Conservation (phyloP, 345 rosid genomes). For the Microcos paniculata region DNA sequence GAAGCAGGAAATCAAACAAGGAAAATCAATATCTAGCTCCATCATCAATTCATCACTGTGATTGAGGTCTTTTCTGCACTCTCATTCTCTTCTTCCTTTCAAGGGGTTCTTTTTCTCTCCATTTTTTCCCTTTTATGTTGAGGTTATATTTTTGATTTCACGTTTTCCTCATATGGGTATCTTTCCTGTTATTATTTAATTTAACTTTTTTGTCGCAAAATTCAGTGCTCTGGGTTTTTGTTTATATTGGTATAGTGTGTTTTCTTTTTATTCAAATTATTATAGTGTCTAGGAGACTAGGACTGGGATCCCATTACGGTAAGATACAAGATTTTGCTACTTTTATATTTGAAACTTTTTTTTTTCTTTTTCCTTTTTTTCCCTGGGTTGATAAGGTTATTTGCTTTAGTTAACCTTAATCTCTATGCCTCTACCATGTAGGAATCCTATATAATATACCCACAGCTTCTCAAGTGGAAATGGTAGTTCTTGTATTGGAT, state of each 20-base stretch:
- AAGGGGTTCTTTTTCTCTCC: not conserved
- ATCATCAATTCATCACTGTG: not conserved
- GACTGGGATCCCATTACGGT: not conserved
- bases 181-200: no score
- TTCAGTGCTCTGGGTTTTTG: not conserved
- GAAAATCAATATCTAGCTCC: not conserved
- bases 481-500: not conserved
- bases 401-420: not conserved
- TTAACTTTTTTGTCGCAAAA: no score
- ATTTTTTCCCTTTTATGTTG: no score
- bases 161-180: not conserved
- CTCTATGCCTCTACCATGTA: not conserved
- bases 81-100: not conserved
- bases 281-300: not conserved
- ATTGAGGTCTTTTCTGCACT: not conserved
- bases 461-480: not conserved
- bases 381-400: not conserved
- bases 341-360: no score
- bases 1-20: not conserved
- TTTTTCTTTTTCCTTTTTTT: no score
- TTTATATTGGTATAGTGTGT: not conserved
- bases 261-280: not conserved
- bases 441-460: not conserved
- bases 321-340: not conserved
- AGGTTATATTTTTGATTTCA: not conserved